Evolutionary conservation across 192 early-diverging fungal genomes (phyloP).

Genomic region (Entomortierella parvispora): DNA sequence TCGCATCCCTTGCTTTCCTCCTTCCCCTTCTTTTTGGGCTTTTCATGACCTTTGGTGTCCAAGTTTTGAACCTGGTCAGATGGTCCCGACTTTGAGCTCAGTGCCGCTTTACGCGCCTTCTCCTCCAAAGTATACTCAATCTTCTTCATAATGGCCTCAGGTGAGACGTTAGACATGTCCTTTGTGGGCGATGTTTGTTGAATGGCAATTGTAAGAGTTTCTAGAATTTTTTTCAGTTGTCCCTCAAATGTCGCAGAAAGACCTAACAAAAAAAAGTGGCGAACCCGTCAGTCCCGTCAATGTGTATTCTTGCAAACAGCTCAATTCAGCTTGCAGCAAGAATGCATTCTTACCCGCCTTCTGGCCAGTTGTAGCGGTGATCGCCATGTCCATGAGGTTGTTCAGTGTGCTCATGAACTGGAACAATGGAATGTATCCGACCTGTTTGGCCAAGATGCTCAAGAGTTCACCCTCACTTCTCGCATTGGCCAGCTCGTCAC

Average conservation of each 20-base stretch:
- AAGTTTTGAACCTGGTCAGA: slow-evolving; percentile 10
- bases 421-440: slow-evolving; percentile 94
- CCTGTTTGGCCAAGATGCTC: slow-evolving; percentile 79
- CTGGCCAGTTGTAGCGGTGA: slow-evolving; percentile 89
- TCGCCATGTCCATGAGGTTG: slow-evolving; percentile 82
- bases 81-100: background rate
- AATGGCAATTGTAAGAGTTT: slow-evolving; percentile 79
- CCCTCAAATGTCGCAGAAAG: slow-evolving; percentile 84
- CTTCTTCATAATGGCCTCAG: slow-evolving; percentile 49
- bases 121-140: slow-evolving; percentile 37
- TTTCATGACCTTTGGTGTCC: background rate
- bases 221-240: slow-evolving; percentile 88
- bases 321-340: background rate
- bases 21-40: slow-evolving; percentile 27
- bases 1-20: slow-evolving; percentile 42
- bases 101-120: slow-evolving; percentile 19
- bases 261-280: slow-evolving; percentile 54
- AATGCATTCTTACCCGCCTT: slow-evolving; percentile 66
- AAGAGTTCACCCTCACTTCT: slow-evolving; percentile 80
- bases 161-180: slow-evolving; percentile 59
- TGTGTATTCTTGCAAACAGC: no score
- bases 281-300: no score
- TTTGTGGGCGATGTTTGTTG: slow-evolving; percentile 50
- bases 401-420: slow-evolving; percentile 78
- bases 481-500: slow-evolving; percentile 78